Conservation (phyloP, 352 stramenopile species). For the Globisporangium splendens region DNA sequence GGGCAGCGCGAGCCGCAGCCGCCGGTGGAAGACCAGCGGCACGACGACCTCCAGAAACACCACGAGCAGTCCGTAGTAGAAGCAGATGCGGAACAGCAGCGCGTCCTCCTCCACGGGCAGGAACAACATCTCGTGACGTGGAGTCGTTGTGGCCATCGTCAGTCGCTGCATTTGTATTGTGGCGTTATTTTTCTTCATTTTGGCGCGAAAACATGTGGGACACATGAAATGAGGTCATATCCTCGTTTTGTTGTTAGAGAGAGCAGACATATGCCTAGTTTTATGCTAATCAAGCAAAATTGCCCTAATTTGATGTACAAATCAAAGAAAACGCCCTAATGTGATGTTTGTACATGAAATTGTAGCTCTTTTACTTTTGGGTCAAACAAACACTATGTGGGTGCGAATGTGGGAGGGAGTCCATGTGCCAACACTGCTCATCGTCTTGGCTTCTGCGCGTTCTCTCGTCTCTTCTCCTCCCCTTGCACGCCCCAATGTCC, state of each 20-base stretch:
- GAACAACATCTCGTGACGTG: slow-evolving; percentile 25
- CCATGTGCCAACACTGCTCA: not conserved
- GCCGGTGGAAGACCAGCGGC: slow-evolving; percentile 49
- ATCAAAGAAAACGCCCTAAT: not conserved
- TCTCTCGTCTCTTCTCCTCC: no score
- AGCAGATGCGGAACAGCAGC: slow-evolving; percentile 44
- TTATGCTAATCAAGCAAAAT: no score
- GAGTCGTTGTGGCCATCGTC: not conserved
- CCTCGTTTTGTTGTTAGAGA: no score
- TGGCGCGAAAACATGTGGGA: not conserved
- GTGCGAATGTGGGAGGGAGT: no score
- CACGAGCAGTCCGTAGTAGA: slow-evolving; percentile 52
- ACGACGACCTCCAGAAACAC: slow-evolving; percentile 47
- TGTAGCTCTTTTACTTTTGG: not conserved
- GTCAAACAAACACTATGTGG: not conserved
- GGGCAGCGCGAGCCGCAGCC: slow-evolving; percentile 45
- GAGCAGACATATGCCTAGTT: no score
- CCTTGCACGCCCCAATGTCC: no score
- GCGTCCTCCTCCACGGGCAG: slow-evolving; percentile 52
- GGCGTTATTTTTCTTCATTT: not conserved
- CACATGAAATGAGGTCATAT: not conserved
- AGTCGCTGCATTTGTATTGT: not conserved
- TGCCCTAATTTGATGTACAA: no score
- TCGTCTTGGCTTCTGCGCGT: not conserved
- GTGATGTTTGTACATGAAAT: not conserved